Percentiles rank a stretch among this genome's conserved stretches.
Conservation (phyloP, 306 rosid genomes). For the Quercus parvula region DNA sequence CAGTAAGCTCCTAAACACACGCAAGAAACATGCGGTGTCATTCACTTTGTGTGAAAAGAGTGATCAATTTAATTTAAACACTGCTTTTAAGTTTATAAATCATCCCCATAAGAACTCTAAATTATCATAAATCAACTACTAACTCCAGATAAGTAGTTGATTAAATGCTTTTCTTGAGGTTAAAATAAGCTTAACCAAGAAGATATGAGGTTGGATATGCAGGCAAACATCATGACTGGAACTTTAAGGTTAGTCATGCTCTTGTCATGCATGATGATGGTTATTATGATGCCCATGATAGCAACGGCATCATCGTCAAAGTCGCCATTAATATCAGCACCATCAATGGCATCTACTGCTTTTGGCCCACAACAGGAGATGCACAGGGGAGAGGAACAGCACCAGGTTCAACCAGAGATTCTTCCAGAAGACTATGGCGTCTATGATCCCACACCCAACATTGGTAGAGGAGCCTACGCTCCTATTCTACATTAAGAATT, state of each 20-base stretch:
- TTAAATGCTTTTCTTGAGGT: neutral
- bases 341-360: neutral
- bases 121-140: neutral
- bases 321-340: neutral
- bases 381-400: conserved; percentile 6
- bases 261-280: conserved; percentile 19
- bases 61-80: conserved; percentile 12
- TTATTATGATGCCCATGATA: conserved; percentile 17
- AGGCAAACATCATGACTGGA: conserved; percentile 18
- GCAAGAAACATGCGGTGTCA: conserved; percentile 49
- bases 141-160: neutral
- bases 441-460: conserved; percentile 44
- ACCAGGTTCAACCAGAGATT: neutral
- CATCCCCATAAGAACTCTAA: neutral
- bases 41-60: conserved; percentile 26
- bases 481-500: conserved; percentile 51
- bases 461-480: conserved; percentile 32
- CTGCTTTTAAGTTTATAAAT: neutral
- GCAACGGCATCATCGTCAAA: neutral
- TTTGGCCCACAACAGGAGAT: neutral
- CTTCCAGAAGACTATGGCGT: conserved; percentile 32
- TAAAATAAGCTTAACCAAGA: neutral
- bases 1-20: conserved; percentile 19
- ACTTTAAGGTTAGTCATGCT: neutral
- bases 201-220: neutral